Evolutionary conservation across 805 yeast genomes (phyloP).

Genomic region (Helenozyma rhizophorensis): DNA sequence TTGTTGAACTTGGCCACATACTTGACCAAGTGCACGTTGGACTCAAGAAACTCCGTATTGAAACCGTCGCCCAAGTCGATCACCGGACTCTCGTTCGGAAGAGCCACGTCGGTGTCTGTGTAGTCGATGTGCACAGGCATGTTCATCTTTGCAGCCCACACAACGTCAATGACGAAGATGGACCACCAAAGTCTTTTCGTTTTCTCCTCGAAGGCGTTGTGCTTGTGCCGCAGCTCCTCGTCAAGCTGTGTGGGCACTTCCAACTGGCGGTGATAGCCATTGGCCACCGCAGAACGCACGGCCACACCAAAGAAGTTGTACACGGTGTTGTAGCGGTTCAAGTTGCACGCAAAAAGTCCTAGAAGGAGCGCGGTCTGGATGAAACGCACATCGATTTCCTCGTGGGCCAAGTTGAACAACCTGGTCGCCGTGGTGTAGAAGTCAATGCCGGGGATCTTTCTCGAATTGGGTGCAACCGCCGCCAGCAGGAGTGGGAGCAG

Average conservation of each 20-base stretch:
- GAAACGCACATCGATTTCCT: slow-evolving; percentile 25
- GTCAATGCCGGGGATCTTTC: slow-evolving; percentile 31
- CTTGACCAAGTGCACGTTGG: slow-evolving; percentile 37
- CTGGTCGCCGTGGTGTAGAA: slow-evolving; percentile 29
- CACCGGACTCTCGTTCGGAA: slow-evolving; percentile 31
- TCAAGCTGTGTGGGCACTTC: slow-evolving; percentile 5
- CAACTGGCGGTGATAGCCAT: slow-evolving; percentile 33
- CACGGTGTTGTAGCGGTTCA: slow-evolving; percentile 34
- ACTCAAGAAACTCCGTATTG: slow-evolving; percentile 26
- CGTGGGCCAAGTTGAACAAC: slow-evolving; percentile 29
- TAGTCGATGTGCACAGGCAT: slow-evolving; percentile 38
- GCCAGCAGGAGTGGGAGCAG: slow-evolving; percentile 8
- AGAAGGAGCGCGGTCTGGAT: slow-evolving; percentile 32
- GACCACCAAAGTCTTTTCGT: slow-evolving; percentile 41
- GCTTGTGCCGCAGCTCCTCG: slow-evolving; percentile 1
- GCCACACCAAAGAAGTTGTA: slow-evolving; percentile 39
- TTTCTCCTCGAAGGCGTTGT: slow-evolving; percentile 19
- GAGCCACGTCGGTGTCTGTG: slow-evolving; percentile 40
- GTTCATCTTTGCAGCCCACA: slow-evolving; percentile 37
- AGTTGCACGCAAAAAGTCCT: slow-evolving; percentile 35
- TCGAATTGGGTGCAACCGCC: slow-evolving; percentile 2
- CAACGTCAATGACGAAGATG: slow-evolving; percentile 34
- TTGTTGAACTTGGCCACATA: slow-evolving; percentile 32
- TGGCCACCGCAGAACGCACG: slow-evolving; percentile 33
- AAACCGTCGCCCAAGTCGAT: slow-evolving; percentile 26